phyloP scores from a whole-genome alignment of 2,329 filamentous ascomycete species.

The Celoporthe dispersa region DNA sequence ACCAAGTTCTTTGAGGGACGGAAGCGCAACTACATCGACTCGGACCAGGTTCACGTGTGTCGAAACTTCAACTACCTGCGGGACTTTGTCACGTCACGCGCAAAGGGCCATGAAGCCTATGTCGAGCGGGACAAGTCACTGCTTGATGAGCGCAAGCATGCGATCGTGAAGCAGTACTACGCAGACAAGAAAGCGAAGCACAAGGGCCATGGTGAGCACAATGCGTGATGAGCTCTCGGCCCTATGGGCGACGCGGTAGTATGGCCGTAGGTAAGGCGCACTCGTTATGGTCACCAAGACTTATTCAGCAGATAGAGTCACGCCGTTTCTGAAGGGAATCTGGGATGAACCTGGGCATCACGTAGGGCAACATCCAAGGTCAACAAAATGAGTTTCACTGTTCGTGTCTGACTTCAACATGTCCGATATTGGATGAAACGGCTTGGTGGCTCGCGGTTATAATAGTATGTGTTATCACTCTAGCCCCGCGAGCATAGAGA shows the following conservation, averaged over 20 bases:
- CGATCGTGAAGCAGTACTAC: slow-evolving; percentile 15
- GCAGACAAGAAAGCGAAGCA: slow-evolving; percentile 11
- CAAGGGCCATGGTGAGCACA: neutral
- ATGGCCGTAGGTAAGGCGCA: neutral
- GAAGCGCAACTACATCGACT: slow-evolving; percentile 26
- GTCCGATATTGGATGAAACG: neutral
- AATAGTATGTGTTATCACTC: neutral
- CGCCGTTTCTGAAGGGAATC: neutral
- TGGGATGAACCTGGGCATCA: no score
- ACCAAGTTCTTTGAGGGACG: slow-evolving; percentile 24
- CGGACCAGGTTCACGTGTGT: slow-evolving; percentile 25
- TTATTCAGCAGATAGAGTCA: no score
- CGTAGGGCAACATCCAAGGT: neutral
- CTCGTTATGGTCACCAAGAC: neutral
- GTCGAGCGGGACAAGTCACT: slow-evolving; percentile 10
- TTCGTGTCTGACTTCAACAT: neutral
- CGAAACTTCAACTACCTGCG: slow-evolving; percentile 25
- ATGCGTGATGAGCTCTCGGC: neutral
- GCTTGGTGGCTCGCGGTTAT: neutral
- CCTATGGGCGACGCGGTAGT: no score
- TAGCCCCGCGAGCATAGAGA: neutral
- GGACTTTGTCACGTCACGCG: slow-evolving; percentile 30
- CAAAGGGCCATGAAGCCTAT: slow-evolving; percentile 16
- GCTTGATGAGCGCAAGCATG: slow-evolving; percentile 17
- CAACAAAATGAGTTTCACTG: neutral